Evolutionary conservation across 1,139 yeast species (phyloP).

Genomic region (Protomyces inundatus): DNA sequence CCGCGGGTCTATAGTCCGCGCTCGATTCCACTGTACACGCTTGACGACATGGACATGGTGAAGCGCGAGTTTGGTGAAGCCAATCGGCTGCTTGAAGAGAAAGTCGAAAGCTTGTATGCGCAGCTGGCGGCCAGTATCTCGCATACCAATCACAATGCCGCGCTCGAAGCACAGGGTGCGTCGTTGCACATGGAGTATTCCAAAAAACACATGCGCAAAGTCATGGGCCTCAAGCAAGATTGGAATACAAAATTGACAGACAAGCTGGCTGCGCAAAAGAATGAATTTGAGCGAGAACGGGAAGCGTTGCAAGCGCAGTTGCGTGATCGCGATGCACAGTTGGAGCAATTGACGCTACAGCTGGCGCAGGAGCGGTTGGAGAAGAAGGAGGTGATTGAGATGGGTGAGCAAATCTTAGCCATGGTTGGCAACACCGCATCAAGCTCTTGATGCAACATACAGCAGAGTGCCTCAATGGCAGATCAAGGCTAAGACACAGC

Average conservation of each 20-base stretch:
- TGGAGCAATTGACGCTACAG: neutral
- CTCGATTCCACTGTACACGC: constrained; percentile 19
- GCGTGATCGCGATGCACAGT: constrained; percentile 1
- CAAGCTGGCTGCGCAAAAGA: constrained; percentile 1
- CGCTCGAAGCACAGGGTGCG: constrained; percentile 18
- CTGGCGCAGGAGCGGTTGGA: constrained; percentile 17
- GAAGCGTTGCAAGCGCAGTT: constrained; percentile 5
- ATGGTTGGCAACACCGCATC: neutral
- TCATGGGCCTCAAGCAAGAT: constrained; percentile 23
- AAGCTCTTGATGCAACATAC: neutral
- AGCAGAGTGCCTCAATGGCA: no score
- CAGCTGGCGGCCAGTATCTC: constrained; percentile 16
- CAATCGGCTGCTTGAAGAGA: constrained; percentile 3
- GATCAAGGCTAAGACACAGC: no score
- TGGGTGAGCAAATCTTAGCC: constrained; percentile 21
- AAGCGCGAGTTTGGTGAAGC: constrained; percentile 11
- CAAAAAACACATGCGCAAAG: constrained; percentile 27
- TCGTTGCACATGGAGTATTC: constrained; percentile 25
- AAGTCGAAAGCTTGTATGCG: constrained; percentile 1
- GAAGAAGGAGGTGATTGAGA: constrained; percentile 24
- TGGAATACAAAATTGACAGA: constrained; percentile 24
- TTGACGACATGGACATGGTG: constrained; percentile 17
- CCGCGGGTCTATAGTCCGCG: constrained; percentile 21
- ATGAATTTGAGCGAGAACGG: neutral
- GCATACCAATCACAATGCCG: constrained; percentile 16